Evolutionary conservation across 352 stramenopile genomes (phyloP).

Genomic region (Pythium monospermum): DNA sequence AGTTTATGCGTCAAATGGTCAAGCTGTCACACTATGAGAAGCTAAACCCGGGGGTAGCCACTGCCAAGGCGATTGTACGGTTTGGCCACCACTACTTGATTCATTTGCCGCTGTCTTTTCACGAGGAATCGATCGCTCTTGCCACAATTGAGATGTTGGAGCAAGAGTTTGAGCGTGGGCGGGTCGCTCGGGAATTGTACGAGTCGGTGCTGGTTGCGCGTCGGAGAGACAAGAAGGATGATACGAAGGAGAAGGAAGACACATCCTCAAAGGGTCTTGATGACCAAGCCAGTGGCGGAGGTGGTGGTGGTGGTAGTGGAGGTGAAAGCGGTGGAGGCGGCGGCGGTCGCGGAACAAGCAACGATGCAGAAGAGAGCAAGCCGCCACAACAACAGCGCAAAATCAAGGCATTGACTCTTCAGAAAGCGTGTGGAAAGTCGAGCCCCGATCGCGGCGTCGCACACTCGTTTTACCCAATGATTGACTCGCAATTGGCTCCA

Average conservation of each 20-base stretch:
- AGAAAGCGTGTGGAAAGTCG: conserved; percentile 33
- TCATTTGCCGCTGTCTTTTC: conserved; percentile 68
- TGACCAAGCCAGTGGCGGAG: background rate
- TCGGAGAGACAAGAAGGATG: conserved; percentile 14
- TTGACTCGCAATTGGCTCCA: conserved; percentile 28
- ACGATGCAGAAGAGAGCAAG: background rate
- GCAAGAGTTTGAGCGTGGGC: conserved; percentile 70
- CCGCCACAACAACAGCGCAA: background rate
- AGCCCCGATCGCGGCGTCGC: conserved; percentile 59
- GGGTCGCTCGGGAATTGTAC: conserved; percentile 63
- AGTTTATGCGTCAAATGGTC: conserved; percentile 79
- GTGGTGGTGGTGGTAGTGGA: background rate
- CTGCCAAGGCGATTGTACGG: conserved; percentile 59
- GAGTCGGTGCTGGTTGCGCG: conserved; percentile 61
- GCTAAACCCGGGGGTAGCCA: conserved; percentile 37
- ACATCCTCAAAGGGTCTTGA: no score
- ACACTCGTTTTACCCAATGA: conserved; percentile 76
- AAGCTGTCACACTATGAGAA: conserved; percentile 65
- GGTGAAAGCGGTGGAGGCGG: conserved; percentile 4
- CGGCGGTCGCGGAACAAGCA: background rate
- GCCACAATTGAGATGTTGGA: conserved; percentile 74
- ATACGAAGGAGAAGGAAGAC: background rate
- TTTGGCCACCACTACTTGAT: conserved; percentile 83
- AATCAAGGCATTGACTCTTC: conserved; percentile 25
- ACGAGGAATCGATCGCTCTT: conserved; percentile 63